These are phyloP conservation scores for Echinochloa phyllopogon DNA, from an alignment of 176 grass and related monocot genomes.

Conservation along the genomic window DNA sequence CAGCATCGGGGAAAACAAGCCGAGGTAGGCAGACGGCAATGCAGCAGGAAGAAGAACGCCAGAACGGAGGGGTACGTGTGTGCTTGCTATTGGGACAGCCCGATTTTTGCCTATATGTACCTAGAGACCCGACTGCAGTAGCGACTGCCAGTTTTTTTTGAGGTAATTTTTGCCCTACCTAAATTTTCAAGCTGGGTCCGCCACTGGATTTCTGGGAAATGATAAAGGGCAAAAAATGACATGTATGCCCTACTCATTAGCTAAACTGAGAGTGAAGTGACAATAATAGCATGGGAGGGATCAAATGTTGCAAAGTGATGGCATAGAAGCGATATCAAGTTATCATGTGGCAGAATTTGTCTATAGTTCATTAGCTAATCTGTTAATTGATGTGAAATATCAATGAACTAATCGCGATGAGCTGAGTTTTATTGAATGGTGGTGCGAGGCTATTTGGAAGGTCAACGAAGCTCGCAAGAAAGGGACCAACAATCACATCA, in stretches of 20 bases:
- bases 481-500: too few relatives aligned
- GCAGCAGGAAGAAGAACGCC: too few relatives aligned
- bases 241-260: neutral
- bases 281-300: neutral
- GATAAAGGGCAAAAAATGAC: neutral
- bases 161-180: too few relatives aligned
- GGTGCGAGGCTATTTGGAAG: neutral
- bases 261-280: neutral
- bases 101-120: too few relatives aligned
- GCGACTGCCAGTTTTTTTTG: too few relatives aligned
- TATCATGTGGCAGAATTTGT: neutral
- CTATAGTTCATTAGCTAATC: neutral
- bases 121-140: too few relatives aligned
- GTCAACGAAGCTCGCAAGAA: too few relatives aligned
- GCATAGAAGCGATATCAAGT: neutral
- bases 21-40: too few relatives aligned
- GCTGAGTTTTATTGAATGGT: neutral
- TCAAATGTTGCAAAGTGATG: neutral
- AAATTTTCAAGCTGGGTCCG: too few relatives aligned
- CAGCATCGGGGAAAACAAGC: too few relatives aligned
- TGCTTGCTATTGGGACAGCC: too few relatives aligned
- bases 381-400: neutral
- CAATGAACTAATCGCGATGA: neutral
- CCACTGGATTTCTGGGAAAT: neutral
- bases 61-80: too few relatives aligned